phyloP scores from a whole-genome alignment of 768 basidiomycete genomes.

The Artomyces pyxidatus region DNA sequence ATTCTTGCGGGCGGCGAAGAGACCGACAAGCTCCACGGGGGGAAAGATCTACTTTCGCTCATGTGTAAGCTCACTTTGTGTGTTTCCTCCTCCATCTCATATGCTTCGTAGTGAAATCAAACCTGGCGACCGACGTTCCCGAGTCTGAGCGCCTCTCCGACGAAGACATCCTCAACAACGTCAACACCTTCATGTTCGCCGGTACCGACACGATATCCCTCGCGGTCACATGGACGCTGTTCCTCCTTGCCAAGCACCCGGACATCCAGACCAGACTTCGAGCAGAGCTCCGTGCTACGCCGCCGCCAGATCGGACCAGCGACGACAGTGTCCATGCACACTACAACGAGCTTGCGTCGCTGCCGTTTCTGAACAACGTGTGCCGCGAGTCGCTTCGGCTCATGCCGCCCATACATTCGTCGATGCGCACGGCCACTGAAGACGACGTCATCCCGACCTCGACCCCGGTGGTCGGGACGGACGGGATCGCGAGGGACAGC shows the following conservation, averaged over 20 bases:
- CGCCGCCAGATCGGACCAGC: constrained; percentile 23
- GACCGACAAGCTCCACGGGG: constrained; percentile 41
- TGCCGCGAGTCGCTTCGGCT: constrained; percentile 70
- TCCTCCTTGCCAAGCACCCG: constrained; percentile 61
- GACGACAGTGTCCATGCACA: constrained; percentile 44
- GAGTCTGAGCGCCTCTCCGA: constrained; percentile 74
- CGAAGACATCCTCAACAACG: constrained; percentile 76
- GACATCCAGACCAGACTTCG: constrained; percentile 64
- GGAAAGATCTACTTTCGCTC: constrained; percentile 71
- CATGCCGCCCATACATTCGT: constrained; percentile 74
- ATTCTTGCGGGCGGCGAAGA: constrained; percentile 52
- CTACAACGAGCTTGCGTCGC: constrained; percentile 46
- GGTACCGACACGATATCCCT: constrained; percentile 86
- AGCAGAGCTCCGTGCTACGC: constrained; percentile 51
- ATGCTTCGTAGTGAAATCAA: constrained; percentile 65
- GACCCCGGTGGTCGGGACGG: constrained; percentile 29
- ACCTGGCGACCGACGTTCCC: constrained; percentile 61
- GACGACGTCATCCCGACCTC: constrained; percentile 74
- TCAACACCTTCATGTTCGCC: constrained; percentile 87
- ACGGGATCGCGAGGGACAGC: constrained; percentile 35
- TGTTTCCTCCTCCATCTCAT: background rate
- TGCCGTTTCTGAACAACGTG: constrained; percentile 73
- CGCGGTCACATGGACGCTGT: constrained; percentile 77
- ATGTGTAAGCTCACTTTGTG: constrained; percentile 67
- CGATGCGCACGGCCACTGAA: constrained; percentile 66